Evolutionary conservation across 148 eudicot genomes (phyloP).

Genomic region (Limonium bicolor): DNA sequence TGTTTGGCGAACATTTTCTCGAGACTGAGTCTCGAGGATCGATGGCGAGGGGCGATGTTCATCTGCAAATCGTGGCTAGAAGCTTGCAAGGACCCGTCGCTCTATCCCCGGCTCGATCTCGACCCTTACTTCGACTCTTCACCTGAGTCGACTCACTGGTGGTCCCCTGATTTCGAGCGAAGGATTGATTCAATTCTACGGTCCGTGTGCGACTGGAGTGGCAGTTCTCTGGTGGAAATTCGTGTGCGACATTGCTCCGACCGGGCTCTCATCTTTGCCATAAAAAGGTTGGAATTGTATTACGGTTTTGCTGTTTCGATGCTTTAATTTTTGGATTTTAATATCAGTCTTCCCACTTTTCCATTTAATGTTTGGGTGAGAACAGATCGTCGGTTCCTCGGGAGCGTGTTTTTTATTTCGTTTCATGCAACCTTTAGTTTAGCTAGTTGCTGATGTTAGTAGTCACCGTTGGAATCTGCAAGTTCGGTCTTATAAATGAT

Average conservation of each 20-base stretch:
- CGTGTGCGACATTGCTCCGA: slow-evolving; percentile 82
- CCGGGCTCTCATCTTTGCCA: slow-evolving; percentile 38
- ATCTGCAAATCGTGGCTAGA: slow-evolving; percentile 73
- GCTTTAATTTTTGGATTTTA: not conserved
- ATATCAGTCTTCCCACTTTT: too few species aligned
- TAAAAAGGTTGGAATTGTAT: slow-evolving; percentile 40
- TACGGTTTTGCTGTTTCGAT: not conserved
- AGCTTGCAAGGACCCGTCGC: slow-evolving; percentile 59
- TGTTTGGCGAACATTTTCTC: slow-evolving; percentile 62
- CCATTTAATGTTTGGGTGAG: too few species aligned
- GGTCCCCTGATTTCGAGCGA: slow-evolving; percentile 58
- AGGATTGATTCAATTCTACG: slow-evolving; percentile 56
- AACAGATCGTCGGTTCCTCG: too few species aligned
- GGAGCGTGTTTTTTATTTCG: too few species aligned
- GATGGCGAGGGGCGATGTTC: slow-evolving; percentile 49
- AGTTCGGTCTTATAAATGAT: too few species aligned
- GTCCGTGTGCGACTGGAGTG: slow-evolving; percentile 41
- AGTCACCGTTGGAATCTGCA: too few species aligned
- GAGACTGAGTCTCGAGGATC: slow-evolving; percentile 48
- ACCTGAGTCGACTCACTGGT: slow-evolving; percentile 53
- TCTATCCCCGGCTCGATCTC: slow-evolving; percentile 46
- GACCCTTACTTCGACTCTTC: slow-evolving; percentile 44
- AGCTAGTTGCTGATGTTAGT: too few species aligned
- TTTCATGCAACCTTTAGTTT: too few species aligned
- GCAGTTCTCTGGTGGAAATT: slow-evolving; percentile 39